Percentiles rank a stretch among this genome's conserved stretches.
These are phyloP conservation scores for Pichia sp. DNA, from an alignment of 1,139 yeast genomes.

Conservation along the genomic window DNA sequence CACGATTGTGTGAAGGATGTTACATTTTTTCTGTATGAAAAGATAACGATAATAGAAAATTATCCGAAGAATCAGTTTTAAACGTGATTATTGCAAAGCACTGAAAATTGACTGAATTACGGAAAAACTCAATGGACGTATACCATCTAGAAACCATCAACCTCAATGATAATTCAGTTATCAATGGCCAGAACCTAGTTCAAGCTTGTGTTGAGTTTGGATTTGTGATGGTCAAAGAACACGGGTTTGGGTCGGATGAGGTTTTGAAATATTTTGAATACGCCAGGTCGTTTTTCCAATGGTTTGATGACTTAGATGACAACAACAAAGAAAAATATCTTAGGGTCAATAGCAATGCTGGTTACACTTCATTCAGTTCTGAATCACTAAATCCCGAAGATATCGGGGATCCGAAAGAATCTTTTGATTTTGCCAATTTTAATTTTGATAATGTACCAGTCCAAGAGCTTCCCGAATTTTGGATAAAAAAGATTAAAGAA, in stretches of 20 bases:
- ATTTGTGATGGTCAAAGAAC: constrained; percentile 49
- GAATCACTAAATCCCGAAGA: constrained; percentile 43
- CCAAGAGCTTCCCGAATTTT: constrained; percentile 35
- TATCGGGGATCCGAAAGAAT: constrained; percentile 41
- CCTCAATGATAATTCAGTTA: constrained; percentile 28
- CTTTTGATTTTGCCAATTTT: constrained; percentile 35
- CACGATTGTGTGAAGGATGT: no score
- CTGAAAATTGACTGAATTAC: no score
- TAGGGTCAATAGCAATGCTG: constrained; percentile 37
- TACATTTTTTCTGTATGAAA: no score
- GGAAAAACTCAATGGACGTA: constrained; percentile 2
- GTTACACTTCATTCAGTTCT: constrained; percentile 43
- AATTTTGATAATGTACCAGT: constrained; percentile 31
- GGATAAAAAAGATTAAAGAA: constrained; percentile 25
- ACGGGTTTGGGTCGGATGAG: constrained; percentile 38
- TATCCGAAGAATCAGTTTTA: no score
- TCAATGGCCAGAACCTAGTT: constrained; percentile 35
- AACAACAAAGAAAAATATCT: constrained; percentile 31
- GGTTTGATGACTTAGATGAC: constrained; percentile 26
- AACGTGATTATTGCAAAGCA: no score
- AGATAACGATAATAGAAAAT: no score
- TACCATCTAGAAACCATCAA: constrained; percentile 38
- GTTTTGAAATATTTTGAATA: constrained; percentile 35
- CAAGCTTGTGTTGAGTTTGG: constrained; percentile 48
- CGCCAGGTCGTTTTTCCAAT: constrained; percentile 34